A percentile compares a stretch with the other conserved stretches of the same genome.
Conservation (phyloP, 352 stramenopile species). For the Globisporangium echinulatum region DNA sequence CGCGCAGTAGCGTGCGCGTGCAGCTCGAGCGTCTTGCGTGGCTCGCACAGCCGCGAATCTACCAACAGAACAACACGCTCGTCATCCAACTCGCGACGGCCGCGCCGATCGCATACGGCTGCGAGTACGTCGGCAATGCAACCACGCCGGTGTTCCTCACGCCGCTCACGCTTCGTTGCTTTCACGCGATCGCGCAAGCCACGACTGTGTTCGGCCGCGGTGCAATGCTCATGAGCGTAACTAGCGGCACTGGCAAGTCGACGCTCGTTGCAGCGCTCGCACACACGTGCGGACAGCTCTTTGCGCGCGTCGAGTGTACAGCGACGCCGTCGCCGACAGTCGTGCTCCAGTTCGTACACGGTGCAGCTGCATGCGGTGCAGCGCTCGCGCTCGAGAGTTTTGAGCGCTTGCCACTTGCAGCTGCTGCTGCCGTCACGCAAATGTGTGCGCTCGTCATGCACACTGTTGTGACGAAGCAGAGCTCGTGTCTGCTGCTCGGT, state of each 20-base stretch:
- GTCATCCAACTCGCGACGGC: constrained; percentile 46
- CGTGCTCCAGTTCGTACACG: constrained; percentile 43
- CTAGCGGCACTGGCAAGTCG: constrained; percentile 33
- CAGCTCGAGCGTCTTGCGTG: constrained; percentile 28
- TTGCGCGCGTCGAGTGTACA: constrained; percentile 28
- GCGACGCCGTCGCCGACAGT: constrained; percentile 22
- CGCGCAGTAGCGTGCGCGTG: too few relatives aligned
- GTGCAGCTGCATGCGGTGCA: constrained; percentile 35
- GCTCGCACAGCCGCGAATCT: constrained; percentile 57
- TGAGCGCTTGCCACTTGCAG: constrained; percentile 15
- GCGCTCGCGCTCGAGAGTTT: constrained; percentile 48
- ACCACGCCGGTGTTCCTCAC: constrained; percentile 28
- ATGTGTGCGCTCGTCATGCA: constrained; percentile 49
- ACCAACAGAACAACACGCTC: constrained; percentile 52
- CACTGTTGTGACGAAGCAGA: constrained; percentile 23
- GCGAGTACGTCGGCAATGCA: constrained; percentile 63
- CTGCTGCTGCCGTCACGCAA: constrained; percentile 20
- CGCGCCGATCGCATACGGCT: constrained; percentile 43
- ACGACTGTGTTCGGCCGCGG: constrained; percentile 32
- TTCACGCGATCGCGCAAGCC: constrained; percentile 39
- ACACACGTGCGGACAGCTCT: constrained; percentile 43
- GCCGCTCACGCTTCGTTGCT: constrained; percentile 57
- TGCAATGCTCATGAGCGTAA: constrained; percentile 26
- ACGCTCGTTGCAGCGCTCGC: constrained; percentile 33
- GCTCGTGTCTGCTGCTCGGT: constrained; percentile 33